Base-by-base conservation (phyloP, 2,329 filamentous ascomycete genomes). In the Seiridium unicorne region DNA sequence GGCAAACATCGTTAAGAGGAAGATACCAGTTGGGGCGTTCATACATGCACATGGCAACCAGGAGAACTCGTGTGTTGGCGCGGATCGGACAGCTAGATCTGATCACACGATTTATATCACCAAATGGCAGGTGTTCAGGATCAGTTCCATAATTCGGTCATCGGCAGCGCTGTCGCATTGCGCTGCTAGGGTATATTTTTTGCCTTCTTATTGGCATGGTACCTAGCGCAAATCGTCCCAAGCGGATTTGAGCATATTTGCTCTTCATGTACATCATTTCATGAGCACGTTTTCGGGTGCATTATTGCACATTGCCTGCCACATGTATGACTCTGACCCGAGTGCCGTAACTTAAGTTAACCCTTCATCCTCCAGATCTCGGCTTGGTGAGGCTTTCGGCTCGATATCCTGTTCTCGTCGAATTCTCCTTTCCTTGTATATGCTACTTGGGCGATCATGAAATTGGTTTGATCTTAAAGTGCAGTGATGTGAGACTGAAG, bases 401-500 rank as follows among this genome's bases (percentile, higher is more conserved):
- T 26, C 18, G 18, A 26, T 26, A 26, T 26, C 18, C 18, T 26
- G 18, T 26, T 26, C 18, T 26, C 18, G 18, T 26, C 18, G 18
- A 26, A 26, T 26, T 26, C 18, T 26, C 18, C 18, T 26, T 26
- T 26, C 18, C 18, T 26, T 26, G 18, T 26, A 26, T 26, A 26
- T 26, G 13, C 32, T 34, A 18, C 32, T 35, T n/a, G 36, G 11
- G 35, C 4, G n/a, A 51, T 67, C 61, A 73, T 44, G 70, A 91
- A 67, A 91, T 91, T 3, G 89, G 89, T 79, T 91, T 91, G 75
- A 91, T 91, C 89, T 99, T 99, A 83, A 99, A 99, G 79, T 99
- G 95, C 64, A 99, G 83, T 2, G 92, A 92, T 69, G 98, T 99
- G 65, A 99, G 78, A 58, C 94, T 97, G 76, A 99, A 99, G 3